Percentiles rank a stretch among this genome's conserved stretches.
These are phyloP conservation scores for Coemansia sp. DNA, from an alignment of 192 early-diverging fungal species.

Conservation along the genomic window DNA sequence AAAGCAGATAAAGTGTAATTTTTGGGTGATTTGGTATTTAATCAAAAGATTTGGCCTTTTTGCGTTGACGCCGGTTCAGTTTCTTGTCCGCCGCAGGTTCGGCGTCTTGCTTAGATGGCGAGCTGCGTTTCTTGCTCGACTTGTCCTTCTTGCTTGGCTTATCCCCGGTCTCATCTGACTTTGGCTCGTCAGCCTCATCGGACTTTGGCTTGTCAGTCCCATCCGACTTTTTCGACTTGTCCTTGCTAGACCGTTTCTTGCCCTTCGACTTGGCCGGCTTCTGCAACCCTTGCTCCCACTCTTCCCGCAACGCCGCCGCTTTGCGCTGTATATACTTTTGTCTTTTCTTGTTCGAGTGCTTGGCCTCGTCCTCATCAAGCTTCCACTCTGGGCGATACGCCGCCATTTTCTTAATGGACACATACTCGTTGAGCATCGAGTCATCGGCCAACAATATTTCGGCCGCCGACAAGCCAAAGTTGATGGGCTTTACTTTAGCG, in stretches of 20 bases:
- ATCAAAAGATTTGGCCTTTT: slow-evolving; percentile 27
- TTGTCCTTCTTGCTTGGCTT: not conserved
- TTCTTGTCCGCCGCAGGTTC: slow-evolving; percentile 11
- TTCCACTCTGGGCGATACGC: slow-evolving; percentile 69
- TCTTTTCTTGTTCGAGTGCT: slow-evolving; percentile 62
- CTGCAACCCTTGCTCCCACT: slow-evolving; percentile 28
- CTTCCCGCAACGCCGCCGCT: slow-evolving; percentile 17
- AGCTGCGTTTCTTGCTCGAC: not conserved
- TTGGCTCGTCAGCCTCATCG: no score
- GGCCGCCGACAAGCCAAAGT: slow-evolving; percentile 74
- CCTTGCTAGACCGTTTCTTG: slow-evolving; percentile 42
- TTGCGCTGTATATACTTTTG: slow-evolving; percentile 53
- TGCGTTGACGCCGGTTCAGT: slow-evolving; percentile 41
- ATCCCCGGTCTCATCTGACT: not conserved
- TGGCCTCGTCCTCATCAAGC: slow-evolving; percentile 50
- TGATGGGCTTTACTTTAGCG: slow-evolving; percentile 72
- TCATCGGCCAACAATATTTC: slow-evolving; percentile 93
- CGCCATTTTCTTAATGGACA: slow-evolving; percentile 84
- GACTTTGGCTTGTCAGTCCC: not conserved
- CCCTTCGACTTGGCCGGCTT: slow-evolving; percentile 19
- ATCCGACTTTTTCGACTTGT: slow-evolving; percentile 5
- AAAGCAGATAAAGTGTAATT: no score
- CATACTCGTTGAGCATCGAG: slow-evolving; percentile 78
- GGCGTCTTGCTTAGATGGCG: not conserved
- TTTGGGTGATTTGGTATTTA: no score